These are phyloP conservation scores for Panaeolus papilionaceus DNA, from an alignment of 768 basidiomycete genomes.

Conservation along the genomic window DNA sequence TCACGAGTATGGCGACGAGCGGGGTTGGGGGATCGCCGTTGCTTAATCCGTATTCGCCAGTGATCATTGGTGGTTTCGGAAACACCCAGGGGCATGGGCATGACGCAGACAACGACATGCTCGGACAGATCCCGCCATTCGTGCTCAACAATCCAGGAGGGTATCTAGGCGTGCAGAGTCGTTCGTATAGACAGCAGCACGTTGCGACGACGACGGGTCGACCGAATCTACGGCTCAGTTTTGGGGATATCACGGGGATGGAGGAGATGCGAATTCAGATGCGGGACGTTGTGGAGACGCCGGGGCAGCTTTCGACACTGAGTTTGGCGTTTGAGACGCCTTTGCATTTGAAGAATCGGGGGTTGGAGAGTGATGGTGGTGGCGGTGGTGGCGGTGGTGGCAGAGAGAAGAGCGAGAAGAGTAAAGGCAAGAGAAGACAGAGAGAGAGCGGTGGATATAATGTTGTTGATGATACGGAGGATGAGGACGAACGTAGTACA, in stretches of 20 bases:
- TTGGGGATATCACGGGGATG: constrained; percentile 5
- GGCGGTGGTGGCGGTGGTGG: neutral
- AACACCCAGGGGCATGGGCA: neutral
- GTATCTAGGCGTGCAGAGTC: neutral
- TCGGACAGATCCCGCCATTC: neutral
- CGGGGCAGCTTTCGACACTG: constrained; percentile 1
- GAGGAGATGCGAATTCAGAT: neutral
- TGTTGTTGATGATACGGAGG: constrained; percentile 9
- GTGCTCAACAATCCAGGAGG: neutral
- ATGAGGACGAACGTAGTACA: neutral
- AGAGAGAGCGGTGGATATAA: neutral
- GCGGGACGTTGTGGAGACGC: neutral
- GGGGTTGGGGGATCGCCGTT: constrained; percentile 7
- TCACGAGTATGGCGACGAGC: neutral
- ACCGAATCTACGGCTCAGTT: neutral
- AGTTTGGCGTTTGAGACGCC: constrained; percentile 13
- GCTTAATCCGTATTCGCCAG: neutral
- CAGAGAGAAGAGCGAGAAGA: constrained; percentile 6
- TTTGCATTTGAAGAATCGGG: constrained; percentile 10
- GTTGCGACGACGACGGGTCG: neutral
- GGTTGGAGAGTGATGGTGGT: constrained; percentile 6
- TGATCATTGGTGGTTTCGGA: neutral
- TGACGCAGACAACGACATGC: neutral
- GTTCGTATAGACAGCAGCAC: neutral
- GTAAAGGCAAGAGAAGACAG: constrained; percentile 9